Evolutionary conservation across 1,284 basidiomycete genomes (phyloP), one percentile per base, ranked within the genome.

Genomic region (Sparassis latifolia): DNA sequence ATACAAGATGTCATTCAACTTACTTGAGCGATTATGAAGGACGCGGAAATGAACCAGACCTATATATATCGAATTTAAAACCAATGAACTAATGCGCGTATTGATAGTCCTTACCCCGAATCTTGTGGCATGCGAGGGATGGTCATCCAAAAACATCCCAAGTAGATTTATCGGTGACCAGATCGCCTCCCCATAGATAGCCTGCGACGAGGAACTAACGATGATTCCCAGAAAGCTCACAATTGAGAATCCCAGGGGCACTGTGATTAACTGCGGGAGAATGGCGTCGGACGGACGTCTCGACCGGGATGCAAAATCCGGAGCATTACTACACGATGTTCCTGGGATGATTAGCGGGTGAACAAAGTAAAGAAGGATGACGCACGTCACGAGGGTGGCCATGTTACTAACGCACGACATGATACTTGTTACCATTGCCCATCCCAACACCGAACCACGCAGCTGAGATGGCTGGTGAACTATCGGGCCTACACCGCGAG

Each of bases 141-240:
- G 67, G 52, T 79, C 74, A 54, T 86, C 79, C 51, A 93, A 70
- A 63, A 91, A 86, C 58, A 69, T 78, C 38, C 74, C 76, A 47
- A 92, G 71, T 42, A 92, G 71, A 55, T 86, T 82, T 50, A 92
- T 78, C 0, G 89, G 89, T 9, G 84, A 84, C 90, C 89, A 93
- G 52, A 92, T 79, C 10, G 82, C 78, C 56, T 82, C 78, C 28
- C 86, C 87, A 59, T 86, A 92, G 57, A 92, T 84, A 12, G 82
- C 77, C 52, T 80, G 72, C n/a, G 84, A 86, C 5, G 85, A 84
- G 1, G 86, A 89, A 45, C 85, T 84, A 56, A 93, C 89, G 45
- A 92, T 82, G 63, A 94, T 88, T 4, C 90, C 91, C 52, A 93
- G 75, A 70, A 94, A 86, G 57, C 82, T 85, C 52, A 90, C 87